A percentile compares a stretch with the other conserved stretches of the same genome.
Conservation (phyloP, 805 yeast species). For the Ogataea glucozyma region DNA sequence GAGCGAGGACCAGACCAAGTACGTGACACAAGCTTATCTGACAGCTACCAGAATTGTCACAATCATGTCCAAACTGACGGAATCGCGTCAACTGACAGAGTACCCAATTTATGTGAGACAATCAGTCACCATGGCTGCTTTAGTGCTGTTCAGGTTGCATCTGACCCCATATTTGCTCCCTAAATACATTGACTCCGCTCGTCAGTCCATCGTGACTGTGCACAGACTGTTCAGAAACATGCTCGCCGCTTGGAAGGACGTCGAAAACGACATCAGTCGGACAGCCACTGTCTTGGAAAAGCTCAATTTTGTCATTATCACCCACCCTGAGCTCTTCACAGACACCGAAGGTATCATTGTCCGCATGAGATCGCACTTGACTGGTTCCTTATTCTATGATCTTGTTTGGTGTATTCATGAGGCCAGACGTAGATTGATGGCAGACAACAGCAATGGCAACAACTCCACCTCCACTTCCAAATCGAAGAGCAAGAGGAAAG, state of each 20-base stretch:
- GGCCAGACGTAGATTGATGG: conserved; percentile 71
- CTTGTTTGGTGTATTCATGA: conserved; percentile 94
- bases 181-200: conserved; percentile 79
- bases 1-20: conserved; percentile 79
- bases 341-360: conserved; percentile 75
- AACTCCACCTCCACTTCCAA: conserved; percentile 6
- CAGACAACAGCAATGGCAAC: conserved; percentile 35
- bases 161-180: conserved; percentile 71
- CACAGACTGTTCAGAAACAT: conserved; percentile 87
- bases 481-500: conserved; percentile 32
- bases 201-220: conserved; percentile 91
- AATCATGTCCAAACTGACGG: conserved; percentile 68
- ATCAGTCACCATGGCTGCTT: conserved; percentile 77
- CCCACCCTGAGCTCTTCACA: conserved; percentile 81
- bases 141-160: conserved; percentile 78
- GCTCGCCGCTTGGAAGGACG: conserved; percentile 86
- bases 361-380: conserved; percentile 87
- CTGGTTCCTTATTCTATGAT: conserved; percentile 89
- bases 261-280: conserved; percentile 86
- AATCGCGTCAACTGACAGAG: conserved; percentile 70
- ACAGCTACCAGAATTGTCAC: conserved; percentile 83
- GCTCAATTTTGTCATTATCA: conserved; percentile 79
- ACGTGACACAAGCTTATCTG: conserved; percentile 77
- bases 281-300: conserved; percentile 90
- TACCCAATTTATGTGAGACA: conserved; percentile 86